Percentiles rank a stretch among this genome's conserved stretches.
Evolutionary conservation across 768 basidiomycete species (phyloP).

Genomic region (Termitomyces sp.): DNA sequence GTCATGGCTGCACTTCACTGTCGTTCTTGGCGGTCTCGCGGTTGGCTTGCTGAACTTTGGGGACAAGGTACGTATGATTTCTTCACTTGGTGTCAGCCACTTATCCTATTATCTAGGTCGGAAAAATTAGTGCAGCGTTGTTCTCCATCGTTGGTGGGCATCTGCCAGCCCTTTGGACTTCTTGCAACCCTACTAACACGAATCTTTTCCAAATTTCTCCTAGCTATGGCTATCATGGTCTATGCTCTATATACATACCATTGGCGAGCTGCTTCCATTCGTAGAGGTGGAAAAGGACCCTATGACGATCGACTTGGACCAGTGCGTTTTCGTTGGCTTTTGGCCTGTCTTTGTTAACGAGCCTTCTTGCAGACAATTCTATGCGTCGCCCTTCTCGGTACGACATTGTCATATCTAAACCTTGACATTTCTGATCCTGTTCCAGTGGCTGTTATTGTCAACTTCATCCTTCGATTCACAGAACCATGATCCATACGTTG

Average conservation of each 20-base stretch:
- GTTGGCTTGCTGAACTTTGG: conserved; percentile 98
- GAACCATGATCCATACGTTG: conserved; percentile 18
- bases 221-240: conserved; percentile 95
- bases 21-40: conserved; percentile 93
- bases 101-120: conserved; percentile 48
- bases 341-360: not conserved
- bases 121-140: conserved; percentile 94
- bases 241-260: conserved; percentile 96
- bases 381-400: conserved; percentile 77
- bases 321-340: conserved; percentile 43
- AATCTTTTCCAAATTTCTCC: not conserved
- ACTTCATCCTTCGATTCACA: conserved; percentile 81
- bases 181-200: not conserved
- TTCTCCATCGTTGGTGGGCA: conserved; percentile 83
- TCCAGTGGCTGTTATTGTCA: conserved; percentile 76
- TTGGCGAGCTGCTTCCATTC: conserved; percentile 92
- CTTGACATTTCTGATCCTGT: conserved; percentile 1
- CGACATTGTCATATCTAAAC: conserved; percentile 10
- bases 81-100: not conserved
- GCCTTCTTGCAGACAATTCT: conserved; percentile 59
- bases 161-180: not conserved
- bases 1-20: conserved; percentile 98
- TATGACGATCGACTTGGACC: conserved; percentile 97
- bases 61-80: conserved; percentile 62
- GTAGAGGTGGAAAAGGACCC: conserved; percentile 85